Percentiles rank a stretch among this genome's conserved stretches.
These are phyloP conservation scores for Psilocybe cubensis DNA, from an alignment of 768 basidiomycete species.

Conservation along the genomic window DNA sequence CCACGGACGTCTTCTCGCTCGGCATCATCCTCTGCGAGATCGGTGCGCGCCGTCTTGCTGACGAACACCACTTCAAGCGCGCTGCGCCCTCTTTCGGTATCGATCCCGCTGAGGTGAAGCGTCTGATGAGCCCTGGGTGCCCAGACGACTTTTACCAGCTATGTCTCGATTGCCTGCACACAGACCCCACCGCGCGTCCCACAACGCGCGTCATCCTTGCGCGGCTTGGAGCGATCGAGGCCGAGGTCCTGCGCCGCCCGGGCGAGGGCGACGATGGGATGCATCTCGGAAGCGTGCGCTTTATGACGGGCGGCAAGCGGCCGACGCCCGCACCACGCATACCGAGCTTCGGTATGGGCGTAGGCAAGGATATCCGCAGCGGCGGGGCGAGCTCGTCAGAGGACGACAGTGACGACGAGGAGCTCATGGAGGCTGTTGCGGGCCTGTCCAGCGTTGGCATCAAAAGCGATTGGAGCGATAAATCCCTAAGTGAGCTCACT, in stretches of 20 bases:
- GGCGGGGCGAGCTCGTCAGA: slow-evolving; percentile 36
- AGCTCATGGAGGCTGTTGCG: slow-evolving; percentile 64
- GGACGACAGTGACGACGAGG: slow-evolving; percentile 72
- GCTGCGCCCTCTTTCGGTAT: slow-evolving; percentile 79
- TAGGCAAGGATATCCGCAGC: slow-evolving; percentile 62
- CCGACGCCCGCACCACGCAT: slow-evolving; percentile 70
- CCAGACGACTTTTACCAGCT: slow-evolving; percentile 79
- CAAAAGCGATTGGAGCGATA: slow-evolving; percentile 49
- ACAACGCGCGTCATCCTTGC: slow-evolving; percentile 80
- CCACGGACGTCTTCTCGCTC: slow-evolving; percentile 94
- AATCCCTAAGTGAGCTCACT: slow-evolving; percentile 36
- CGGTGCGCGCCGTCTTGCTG: slow-evolving; percentile 80
- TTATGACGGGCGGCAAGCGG: slow-evolving; percentile 72
- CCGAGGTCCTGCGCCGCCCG: slow-evolving; percentile 73
- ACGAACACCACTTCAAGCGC: slow-evolving; percentile 79
- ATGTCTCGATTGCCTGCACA: slow-evolving; percentile 74
- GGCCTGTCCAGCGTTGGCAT: slow-evolving; percentile 56
- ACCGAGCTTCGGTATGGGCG: slow-evolving; percentile 81
- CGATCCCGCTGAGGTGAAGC: slow-evolving; percentile 72
- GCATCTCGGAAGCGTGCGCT: slow-evolving; percentile 85
- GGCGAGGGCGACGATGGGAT: slow-evolving; percentile 62
- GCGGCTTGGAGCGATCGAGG: slow-evolving; percentile 78
- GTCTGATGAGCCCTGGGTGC: slow-evolving; percentile 71
- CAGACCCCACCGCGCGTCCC: slow-evolving; percentile 71
- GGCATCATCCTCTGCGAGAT: slow-evolving; percentile 96